Percentiles rank a stretch among this genome's conserved stretches.
These are phyloP conservation scores for Sarocladiaceae sp. DNA, from an alignment of 2,329 filamentous ascomycete species.

Conservation along the genomic window DNA sequence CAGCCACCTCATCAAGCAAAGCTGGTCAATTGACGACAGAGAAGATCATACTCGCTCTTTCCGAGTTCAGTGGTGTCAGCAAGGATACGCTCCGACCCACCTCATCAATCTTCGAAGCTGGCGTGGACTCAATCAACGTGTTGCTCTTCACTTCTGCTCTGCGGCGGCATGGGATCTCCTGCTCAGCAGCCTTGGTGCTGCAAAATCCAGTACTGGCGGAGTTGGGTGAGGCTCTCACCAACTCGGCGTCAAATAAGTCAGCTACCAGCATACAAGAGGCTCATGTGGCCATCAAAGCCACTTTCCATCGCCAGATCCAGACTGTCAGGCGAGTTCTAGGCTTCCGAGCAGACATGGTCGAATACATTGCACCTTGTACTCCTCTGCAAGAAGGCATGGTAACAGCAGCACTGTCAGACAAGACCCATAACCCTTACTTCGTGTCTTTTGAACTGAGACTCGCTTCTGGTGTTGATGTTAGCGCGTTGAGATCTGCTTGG, in stretches of 20 bases:
- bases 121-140: slow-evolving; percentile 82
- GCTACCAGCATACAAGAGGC: slow-evolving; percentile 35
- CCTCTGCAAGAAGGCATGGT: slow-evolving; percentile 85
- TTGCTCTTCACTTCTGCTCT: slow-evolving; percentile 65
- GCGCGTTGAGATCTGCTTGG: slow-evolving; percentile 55
- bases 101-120: slow-evolving; percentile 78
- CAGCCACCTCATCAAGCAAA: slow-evolving; percentile 12
- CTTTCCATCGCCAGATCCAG: slow-evolving; percentile 44
- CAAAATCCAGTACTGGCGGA: slow-evolving; percentile 50
- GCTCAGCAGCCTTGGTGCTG: slow-evolving; percentile 64
- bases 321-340: slow-evolving; percentile 32
- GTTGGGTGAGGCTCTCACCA: slow-evolving; percentile 35
- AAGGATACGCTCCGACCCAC: slow-evolving; percentile 38
- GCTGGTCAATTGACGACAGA: slow-evolving; percentile 29
- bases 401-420: slow-evolving; percentile 57
- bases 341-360: slow-evolving; percentile 50
- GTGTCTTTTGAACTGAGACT: slow-evolving; percentile 67
- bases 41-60: slow-evolving; percentile 50
- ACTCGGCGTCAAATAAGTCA: neutral
- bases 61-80: slow-evolving; percentile 40
- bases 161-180: slow-evolving; percentile 57
- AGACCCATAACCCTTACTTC: slow-evolving; percentile 62
- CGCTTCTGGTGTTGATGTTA: slow-evolving; percentile 33
- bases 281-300: slow-evolving; percentile 59
- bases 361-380: slow-evolving; percentile 77